A percentile compares a stretch with the other conserved stretches of the same genome.
phyloP scores from a whole-genome alignment of 1,139 yeast species.

The Yamadazyma sp. region DNA sequence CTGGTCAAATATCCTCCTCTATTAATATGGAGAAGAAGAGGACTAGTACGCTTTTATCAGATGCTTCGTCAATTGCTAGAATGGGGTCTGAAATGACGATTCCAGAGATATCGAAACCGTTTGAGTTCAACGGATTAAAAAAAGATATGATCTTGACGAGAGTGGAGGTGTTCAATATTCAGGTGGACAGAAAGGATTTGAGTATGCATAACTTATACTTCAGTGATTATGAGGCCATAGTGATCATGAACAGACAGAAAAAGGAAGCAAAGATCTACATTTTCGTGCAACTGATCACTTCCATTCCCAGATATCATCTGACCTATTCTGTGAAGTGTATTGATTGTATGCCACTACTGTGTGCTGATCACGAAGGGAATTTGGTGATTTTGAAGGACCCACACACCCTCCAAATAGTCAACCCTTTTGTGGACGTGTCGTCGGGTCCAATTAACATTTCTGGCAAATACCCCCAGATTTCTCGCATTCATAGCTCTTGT shows the following conservation, averaged over 20 bases:
- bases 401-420: conserved; percentile 44
- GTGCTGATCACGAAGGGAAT: conserved; percentile 35
- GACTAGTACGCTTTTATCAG: conserved; percentile 54
- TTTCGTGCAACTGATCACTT: conserved; percentile 40
- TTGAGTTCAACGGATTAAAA: conserved; percentile 34
- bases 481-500: conserved; percentile 25
- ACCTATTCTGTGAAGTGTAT: conserved; percentile 35
- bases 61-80: conserved; percentile 58
- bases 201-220: conserved; percentile 45
- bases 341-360: conserved; percentile 42
- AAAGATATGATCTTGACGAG: conserved; percentile 71
- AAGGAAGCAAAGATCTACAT: conserved; percentile 49
- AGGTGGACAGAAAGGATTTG: conserved; percentile 30
- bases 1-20: conserved; percentile 21
- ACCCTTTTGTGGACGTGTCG: conserved; percentile 62
- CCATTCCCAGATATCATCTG: conserved; percentile 34
- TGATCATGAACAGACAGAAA: conserved; percentile 35
- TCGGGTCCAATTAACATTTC: conserved; percentile 35
- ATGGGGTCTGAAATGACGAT: conserved; percentile 50
- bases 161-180: conserved; percentile 46
- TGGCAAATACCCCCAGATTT: conserved; percentile 17
- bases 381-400: conserved; percentile 38
- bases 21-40: conserved; percentile 52
- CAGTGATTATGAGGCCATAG: conserved; percentile 61
- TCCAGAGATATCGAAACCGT: conserved; percentile 25